Conservation (phyloP, 768 basidiomycete genomes). For the Psilocybe tampanensis region DNA sequence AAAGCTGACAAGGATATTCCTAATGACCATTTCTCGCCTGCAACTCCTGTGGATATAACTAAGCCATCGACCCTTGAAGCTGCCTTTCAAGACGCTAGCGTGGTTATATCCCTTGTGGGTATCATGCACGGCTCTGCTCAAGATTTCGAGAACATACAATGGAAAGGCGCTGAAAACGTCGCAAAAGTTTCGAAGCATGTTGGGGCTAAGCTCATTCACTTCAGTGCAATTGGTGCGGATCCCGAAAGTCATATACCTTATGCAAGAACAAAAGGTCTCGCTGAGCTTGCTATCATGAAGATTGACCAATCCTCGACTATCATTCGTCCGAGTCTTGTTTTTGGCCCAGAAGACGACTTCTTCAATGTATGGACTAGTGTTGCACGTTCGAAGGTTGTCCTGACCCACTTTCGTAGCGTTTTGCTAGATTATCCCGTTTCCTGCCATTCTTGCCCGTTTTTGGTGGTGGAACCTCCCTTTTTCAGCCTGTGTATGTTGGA, state of each 20-base stretch:
- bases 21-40: slow-evolving; percentile 40
- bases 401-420: slow-evolving; percentile 45
- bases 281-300: slow-evolving; percentile 54
- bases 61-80: slow-evolving; percentile 43
- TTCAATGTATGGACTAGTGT: slow-evolving; percentile 57
- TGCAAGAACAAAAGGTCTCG: slow-evolving; percentile 61
- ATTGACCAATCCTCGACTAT: slow-evolving; percentile 56
- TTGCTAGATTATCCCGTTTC: slow-evolving; percentile 58
- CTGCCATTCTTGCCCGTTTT: slow-evolving; percentile 80
- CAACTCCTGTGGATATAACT: slow-evolving; percentile 56
- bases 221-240: slow-evolving; percentile 81
- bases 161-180: slow-evolving; percentile 68
- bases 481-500: slow-evolving; percentile 75
- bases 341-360: slow-evolving; percentile 77
- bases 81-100: slow-evolving; percentile 56
- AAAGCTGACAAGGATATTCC: slow-evolving; percentile 26
- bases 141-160: slow-evolving; percentile 63
- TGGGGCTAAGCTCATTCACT: slow-evolving; percentile 62
- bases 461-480: slow-evolving; percentile 63
- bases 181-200: slow-evolving; percentile 51
- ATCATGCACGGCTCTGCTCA: slow-evolving; percentile 58
- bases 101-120: slow-evolving; percentile 72
- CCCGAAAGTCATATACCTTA: slow-evolving; percentile 59
- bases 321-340: slow-evolving; percentile 72
- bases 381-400: slow-evolving; percentile 20